A percentile compares a stretch with the other conserved stretches of the same genome.
Evolutionary conservation across 768 basidiomycete species (phyloP).

Genomic region (Amanita fuliginea): DNA sequence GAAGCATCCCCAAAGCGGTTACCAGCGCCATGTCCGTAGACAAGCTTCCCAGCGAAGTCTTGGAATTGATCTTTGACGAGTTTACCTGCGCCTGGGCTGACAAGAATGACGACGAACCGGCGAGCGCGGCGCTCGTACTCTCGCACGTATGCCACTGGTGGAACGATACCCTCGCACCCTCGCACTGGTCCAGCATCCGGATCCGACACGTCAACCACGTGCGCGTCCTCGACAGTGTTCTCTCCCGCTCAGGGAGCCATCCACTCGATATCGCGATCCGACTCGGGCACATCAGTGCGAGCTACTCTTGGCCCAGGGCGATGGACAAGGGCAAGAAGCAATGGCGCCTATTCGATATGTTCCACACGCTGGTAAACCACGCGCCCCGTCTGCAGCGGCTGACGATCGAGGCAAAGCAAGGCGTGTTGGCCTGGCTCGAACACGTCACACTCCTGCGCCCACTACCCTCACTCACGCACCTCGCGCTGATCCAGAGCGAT

Average conservation of each 20-base stretch:
- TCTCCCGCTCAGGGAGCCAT: slow-evolving; percentile 1
- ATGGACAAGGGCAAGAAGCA: neutral
- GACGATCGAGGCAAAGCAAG: slow-evolving; percentile 2
- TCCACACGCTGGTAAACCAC: neutral
- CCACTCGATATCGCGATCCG: slow-evolving; percentile 1
- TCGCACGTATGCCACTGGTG: slow-evolving; percentile 5
- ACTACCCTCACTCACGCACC: neutral
- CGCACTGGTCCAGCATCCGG: slow-evolving; percentile 3
- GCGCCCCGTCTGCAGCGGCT: neutral
- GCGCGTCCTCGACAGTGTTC: neutral
- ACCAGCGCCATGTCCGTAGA: neutral
- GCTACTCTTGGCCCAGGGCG: neutral
- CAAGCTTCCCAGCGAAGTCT: slow-evolving; percentile 2
- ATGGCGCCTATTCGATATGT: neutral
- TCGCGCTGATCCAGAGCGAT: slow-evolving; percentile 3
- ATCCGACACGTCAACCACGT: slow-evolving; percentile 3
- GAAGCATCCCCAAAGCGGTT: neutral
- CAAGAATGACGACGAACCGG: neutral
- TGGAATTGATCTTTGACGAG: slow-evolving; percentile 3
- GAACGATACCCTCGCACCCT: neutral
- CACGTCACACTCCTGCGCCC: neutral
- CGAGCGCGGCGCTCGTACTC: slow-evolving; percentile 1
- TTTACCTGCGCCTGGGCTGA: neutral
- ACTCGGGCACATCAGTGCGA: neutral
- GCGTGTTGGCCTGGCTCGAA: neutral